phyloP scores from a whole-genome alignment of 2,329 filamentous ascomycete species.

The Whalleya microplaca region DNA sequence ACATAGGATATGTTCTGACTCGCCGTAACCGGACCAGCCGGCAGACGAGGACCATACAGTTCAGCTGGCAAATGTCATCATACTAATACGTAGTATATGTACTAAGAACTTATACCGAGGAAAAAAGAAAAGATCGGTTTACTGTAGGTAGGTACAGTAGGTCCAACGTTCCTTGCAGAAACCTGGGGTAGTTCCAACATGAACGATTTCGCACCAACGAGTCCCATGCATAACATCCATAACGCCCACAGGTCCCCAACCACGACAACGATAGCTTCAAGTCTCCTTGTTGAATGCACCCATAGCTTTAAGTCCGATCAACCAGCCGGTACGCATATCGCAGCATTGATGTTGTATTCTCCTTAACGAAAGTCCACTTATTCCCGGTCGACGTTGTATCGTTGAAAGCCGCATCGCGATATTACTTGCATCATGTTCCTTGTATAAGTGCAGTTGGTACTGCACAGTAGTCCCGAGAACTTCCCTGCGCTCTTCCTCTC shows the following conservation, averaged over 20 bases:
- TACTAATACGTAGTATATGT: too few relatives aligned
- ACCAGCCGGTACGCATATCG: slow-evolving; percentile 4
- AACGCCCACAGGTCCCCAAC: not conserved
- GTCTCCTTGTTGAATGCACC: not conserved
- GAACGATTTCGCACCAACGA: slow-evolving; percentile 8
- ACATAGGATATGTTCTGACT: too few relatives aligned
- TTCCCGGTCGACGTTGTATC: slow-evolving; percentile 4
- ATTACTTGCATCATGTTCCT: slow-evolving; percentile 26
- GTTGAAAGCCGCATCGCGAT: slow-evolving; percentile 15
- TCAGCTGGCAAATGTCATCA: too few relatives aligned
- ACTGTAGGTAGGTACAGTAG: slow-evolving; percentile 5
- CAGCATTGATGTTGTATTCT: slow-evolving; percentile 6
- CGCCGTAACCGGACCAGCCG: too few relatives aligned
- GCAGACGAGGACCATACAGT: too few relatives aligned
- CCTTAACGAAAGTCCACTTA: not conserved
- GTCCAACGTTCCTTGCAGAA: slow-evolving; percentile 24
- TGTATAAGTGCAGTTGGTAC: slow-evolving; percentile 14
- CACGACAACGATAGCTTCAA: not conserved
- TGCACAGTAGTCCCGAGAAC: slow-evolving; percentile 14
- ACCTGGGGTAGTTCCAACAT: slow-evolving; percentile 22
- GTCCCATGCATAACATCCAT: not conserved
- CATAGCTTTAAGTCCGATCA: not conserved
- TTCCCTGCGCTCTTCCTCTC: slow-evolving; percentile 2
- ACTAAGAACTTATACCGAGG: not conserved
- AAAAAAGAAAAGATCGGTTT: not conserved